These are phyloP conservation scores for Abrus precatorius DNA, from an alignment of 306 rosid species.

Conservation along the genomic window DNA sequence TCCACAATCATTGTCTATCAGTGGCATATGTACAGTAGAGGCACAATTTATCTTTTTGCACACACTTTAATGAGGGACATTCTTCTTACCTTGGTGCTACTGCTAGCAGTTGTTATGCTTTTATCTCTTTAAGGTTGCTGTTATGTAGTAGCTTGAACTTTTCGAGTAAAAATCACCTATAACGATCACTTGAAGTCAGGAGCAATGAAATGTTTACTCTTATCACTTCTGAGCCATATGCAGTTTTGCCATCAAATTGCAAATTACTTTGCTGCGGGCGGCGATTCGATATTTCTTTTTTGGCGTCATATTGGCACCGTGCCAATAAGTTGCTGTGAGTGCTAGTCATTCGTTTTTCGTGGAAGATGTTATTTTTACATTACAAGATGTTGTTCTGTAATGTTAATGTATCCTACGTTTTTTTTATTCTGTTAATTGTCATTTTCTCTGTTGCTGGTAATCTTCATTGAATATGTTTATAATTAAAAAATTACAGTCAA, in stretches of 20 bases:
- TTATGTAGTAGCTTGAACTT: background rate
- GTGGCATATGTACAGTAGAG: slow-evolving; percentile 46
- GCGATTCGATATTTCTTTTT: slow-evolving; percentile 13
- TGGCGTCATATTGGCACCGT: slow-evolving; percentile 16
- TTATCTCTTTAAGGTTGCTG: slow-evolving; percentile 22
- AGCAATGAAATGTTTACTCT: slow-evolving; percentile 5
- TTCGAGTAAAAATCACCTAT: background rate
- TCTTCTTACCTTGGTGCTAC: slow-evolving; percentile 10
- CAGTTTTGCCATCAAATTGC: slow-evolving; percentile 20
- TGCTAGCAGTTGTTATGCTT: slow-evolving; percentile 2
- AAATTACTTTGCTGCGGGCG: slow-evolving; percentile 1
- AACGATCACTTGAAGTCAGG: slow-evolving; percentile 27
- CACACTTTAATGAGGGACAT: background rate
- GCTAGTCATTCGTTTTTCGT: slow-evolving; percentile 1
- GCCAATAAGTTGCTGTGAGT: background rate
- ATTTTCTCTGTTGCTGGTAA: background rate
- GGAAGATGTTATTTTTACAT: background rate
- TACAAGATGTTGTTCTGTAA: background rate
- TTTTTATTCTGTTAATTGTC: background rate
- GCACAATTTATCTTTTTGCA: slow-evolving; percentile 30
- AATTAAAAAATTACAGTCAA: no score
- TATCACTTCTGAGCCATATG: background rate
- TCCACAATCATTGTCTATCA: slow-evolving; percentile 28
- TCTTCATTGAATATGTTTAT: background rate
- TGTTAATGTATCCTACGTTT: background rate